phyloP scores from a whole-genome alignment of 805 yeast genomes.

The Candida silvicultrix region DNA sequence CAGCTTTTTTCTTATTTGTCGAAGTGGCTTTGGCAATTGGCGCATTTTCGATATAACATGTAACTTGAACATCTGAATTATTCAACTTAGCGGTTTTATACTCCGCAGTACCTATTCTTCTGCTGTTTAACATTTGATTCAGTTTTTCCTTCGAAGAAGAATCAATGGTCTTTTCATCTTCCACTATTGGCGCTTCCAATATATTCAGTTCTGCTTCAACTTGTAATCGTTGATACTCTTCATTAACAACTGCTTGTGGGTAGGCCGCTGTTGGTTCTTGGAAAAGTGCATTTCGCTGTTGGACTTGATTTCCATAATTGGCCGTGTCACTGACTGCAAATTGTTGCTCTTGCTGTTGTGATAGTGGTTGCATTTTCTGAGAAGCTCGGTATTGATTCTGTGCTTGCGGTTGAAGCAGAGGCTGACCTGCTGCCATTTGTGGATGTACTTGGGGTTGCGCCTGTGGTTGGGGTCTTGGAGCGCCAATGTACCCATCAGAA shows the following conservation, averaged over 20 bases:
- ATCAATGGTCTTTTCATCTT: conserved; percentile 4
- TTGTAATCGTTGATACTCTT: neutral
- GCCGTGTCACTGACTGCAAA: neutral
- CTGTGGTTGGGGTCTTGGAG: neutral
- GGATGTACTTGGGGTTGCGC: neutral
- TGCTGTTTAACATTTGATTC: conserved; percentile 6
- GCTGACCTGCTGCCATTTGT: no score
- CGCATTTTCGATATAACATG: conserved; percentile 7
- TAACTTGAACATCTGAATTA: conserved; percentile 14
- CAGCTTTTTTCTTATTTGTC: conserved; percentile 18
- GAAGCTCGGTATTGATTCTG: no score
- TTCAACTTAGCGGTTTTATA: conserved; percentile 13
- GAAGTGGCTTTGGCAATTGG: conserved; percentile 12
- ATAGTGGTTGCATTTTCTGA: no score
- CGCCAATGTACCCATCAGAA: neutral
- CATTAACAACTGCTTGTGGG: neutral
- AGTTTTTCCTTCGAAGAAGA: conserved; percentile 11
- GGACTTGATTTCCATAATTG: neutral
- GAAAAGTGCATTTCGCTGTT: neutral
- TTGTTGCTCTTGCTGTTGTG: neutral
- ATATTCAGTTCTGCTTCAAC: neutral
- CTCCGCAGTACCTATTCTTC: conserved; percentile 9
- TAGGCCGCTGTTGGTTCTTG: neutral
- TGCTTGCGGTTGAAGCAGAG: no score
- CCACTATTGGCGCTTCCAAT: neutral